A percentile compares a stretch with the other conserved stretches of the same genome.
phyloP scores from a whole-genome alignment of 2,329 filamentous ascomycete species.

The Cucurbitaria berberidis region DNA sequence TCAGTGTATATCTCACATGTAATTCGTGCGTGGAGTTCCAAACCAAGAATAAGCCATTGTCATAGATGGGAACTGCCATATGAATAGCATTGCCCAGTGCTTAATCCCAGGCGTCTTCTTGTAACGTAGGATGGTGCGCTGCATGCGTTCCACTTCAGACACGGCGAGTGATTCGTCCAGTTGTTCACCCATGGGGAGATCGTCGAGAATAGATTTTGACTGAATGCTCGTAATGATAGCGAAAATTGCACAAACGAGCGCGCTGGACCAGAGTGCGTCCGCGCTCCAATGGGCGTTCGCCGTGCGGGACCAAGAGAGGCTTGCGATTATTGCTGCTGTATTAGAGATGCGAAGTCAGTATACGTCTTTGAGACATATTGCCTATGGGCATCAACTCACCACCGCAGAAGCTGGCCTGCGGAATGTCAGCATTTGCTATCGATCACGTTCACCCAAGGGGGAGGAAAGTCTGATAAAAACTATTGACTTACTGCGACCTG shows the following conservation, averaged over 20 bases:
- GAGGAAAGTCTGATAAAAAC: background rate
- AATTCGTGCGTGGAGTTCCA: too few relatives aligned
- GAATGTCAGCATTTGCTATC: conserved; percentile 3
- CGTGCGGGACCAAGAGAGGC: conserved; percentile 25
- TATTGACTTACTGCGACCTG: conserved; percentile 31
- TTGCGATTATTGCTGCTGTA: conserved; percentile 24
- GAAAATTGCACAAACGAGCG: conserved; percentile 36
- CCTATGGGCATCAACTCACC: conserved; percentile 2
- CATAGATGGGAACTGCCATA: conserved; percentile 39
- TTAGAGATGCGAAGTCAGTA: background rate
- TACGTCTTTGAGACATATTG: background rate
- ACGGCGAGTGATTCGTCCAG: conserved; percentile 23
- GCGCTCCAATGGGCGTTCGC: conserved; percentile 27
- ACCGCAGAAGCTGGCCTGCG: conserved; percentile 36
- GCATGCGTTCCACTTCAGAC: conserved; percentile 26
- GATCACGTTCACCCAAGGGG: background rate
- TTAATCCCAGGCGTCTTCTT: conserved; percentile 28
- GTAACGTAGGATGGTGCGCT: conserved; percentile 29
- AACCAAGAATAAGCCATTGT: conserved; percentile 39
- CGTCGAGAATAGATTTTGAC: conserved; percentile 35
- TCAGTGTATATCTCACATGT: too few relatives aligned
- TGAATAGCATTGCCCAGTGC: conserved; percentile 38
- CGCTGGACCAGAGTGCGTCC: conserved; percentile 31
- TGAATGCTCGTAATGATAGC: conserved; percentile 40
- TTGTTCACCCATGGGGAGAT: conserved; percentile 29